Base-by-base conservation (phyloP, 1,139 yeast species). In the Sugiyamaella xylanicola region DNA sequence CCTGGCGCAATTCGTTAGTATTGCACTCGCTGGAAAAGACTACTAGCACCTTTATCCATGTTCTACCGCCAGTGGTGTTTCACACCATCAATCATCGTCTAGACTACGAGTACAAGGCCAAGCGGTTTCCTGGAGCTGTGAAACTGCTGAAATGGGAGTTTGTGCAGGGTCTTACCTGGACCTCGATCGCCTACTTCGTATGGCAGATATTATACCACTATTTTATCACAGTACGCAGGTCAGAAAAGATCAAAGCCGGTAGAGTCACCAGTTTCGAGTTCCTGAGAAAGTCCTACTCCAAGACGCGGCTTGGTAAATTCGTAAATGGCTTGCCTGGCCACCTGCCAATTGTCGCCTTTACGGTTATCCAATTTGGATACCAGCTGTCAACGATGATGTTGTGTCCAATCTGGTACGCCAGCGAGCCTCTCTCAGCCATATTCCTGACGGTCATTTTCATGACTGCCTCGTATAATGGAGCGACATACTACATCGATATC, bases 1-100 rank as follows among this genome's bases (percentile, higher is more conserved):
- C 97, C 0, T 93, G 99, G 99, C 79, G 96, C 65, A 93, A 93
- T 69, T 91, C 97, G 7, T 77, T 93, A 56, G 98, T 93, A 7
- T 77, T 93, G 50, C 99, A 93, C 68, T 86, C 95, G 16, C 81
- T 93, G 60, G 98, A 92, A 61, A 92, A 93, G 71, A 88, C 93
- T n/a, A 92, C 98, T 1, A 84, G 93, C 15, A 85, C 96, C 3
- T 88, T 90, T 65, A 92, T 93, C 61, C 99, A 93, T 68, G 79
- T 93, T 15, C 81, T 89, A 75, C 99, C 99, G 1, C 96, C 97
- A 0, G 82, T 86, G 29, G 86, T 92, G 1, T 80, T 91, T 81
- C 92, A 89, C 74, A 93, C 89, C 42, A 84, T 93, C 56, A 89
- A 89, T 2, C 97, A 92, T 73, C 86, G 86, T 61, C 68, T 91